A percentile compares a stretch with the other conserved stretches of the same genome.
phyloP scores from a whole-genome alignment of 2,329 filamentous ascomycete genomes.

The Curvularia lunata region DNA sequence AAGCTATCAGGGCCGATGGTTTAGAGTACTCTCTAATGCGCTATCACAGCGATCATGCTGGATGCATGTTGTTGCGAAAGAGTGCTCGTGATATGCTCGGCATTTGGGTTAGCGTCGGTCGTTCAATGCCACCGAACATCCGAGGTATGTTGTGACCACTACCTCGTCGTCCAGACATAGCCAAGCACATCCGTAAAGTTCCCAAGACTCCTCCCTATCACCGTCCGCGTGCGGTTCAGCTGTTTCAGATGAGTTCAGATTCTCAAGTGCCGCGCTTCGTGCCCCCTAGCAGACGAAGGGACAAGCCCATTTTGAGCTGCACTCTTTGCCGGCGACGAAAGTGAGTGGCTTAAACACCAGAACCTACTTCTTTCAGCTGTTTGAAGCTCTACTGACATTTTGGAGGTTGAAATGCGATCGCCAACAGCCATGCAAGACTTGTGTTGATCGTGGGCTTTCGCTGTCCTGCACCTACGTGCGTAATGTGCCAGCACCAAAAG shows the following conservation, averaged over 20 bases:
- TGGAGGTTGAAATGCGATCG: slow-evolving; percentile 45
- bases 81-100: neutral
- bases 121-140: neutral
- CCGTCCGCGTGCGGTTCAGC: neutral
- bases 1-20: neutral
- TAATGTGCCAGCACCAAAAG: slow-evolving; percentile 24
- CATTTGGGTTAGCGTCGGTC: neutral
- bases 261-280: slow-evolving; percentile 28
- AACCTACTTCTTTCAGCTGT: neutral
- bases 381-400: slow-evolving; percentile 10
- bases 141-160: neutral
- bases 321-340: slow-evolving; percentile 38
- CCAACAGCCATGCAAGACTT: slow-evolving; percentile 46
- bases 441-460: slow-evolving; percentile 45
- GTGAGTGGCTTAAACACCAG: slow-evolving; percentile 17
- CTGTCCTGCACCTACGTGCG: slow-evolving; percentile 44
- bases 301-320: slow-evolving; percentile 43
- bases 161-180: neutral
- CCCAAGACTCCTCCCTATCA: neutral
- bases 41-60: neutral
- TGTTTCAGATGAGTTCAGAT: slow-evolving; percentile 28
- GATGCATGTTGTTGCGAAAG: neutral
- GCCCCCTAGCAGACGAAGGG: slow-evolving; percentile 38
- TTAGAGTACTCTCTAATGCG: neutral
- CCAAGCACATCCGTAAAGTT: neutral